Conservation (phyloP, 768 basidiomycete species). For the Saitozyma sp. region DNA sequence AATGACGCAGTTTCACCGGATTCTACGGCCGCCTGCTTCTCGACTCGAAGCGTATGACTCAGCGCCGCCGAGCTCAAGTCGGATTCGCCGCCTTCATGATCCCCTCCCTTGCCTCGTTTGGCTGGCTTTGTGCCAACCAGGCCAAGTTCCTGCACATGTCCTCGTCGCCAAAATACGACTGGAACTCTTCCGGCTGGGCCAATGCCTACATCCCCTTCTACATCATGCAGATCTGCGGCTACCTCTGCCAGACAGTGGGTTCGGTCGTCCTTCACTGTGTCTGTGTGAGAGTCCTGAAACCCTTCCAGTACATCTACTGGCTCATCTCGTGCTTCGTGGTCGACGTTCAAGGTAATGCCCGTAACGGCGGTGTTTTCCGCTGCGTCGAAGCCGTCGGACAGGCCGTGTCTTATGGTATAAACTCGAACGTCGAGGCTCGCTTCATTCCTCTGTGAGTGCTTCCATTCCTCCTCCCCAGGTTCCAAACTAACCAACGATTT, state of each 20-base stretch:
- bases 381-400: constrained; percentile 22
- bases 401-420: constrained; percentile 24
- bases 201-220: constrained; percentile 19
- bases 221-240: constrained; percentile 19
- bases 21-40: constrained; percentile 18
- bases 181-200: constrained; percentile 19
- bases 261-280: neutral
- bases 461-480: neutral
- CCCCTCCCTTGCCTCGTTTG: constrained; percentile 16
- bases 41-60: constrained; percentile 11
- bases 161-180: constrained; percentile 19
- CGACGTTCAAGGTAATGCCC: constrained; percentile 15
- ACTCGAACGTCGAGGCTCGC: constrained; percentile 11
- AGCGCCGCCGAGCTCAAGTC: constrained; percentile 19
- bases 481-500: too few relatives aligned
- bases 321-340: constrained; percentile 12
- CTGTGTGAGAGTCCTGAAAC: neutral
- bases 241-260: constrained; percentile 24
- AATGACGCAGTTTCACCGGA: constrained; percentile 12
- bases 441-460: neutral
- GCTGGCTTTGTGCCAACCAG: constrained; percentile 17
- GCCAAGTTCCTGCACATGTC: constrained; percentile 6
- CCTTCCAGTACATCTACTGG: constrained; percentile 27
- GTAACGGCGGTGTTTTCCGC: constrained; percentile 25
- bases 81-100: constrained; percentile 18